Evolutionary conservation across 495 filamentous ascomycete genomes (phyloP).

Genomic region (Podospora pseudopauciseta): DNA sequence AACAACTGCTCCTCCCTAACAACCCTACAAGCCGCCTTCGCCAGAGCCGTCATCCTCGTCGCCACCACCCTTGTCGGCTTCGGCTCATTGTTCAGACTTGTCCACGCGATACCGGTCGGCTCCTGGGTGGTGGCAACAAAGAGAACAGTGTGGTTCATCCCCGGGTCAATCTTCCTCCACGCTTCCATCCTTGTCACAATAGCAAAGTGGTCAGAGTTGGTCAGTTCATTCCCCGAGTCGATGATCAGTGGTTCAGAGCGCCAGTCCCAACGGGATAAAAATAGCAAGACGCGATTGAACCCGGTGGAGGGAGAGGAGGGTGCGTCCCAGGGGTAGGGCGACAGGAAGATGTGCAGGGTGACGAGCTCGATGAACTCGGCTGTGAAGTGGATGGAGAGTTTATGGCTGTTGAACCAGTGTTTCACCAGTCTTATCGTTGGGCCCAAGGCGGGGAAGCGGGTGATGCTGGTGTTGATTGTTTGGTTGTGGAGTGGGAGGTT

Average conservation of each 20-base stretch:
- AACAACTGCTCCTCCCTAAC: conserved; percentile 54
- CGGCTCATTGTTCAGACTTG: conserved; percentile 48
- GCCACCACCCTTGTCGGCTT: conserved; percentile 77
- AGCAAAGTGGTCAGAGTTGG: conserved; percentile 50
- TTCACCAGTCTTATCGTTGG: conserved; percentile 85
- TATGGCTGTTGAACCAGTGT: conserved; percentile 81
- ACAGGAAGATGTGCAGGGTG: conserved; percentile 69
- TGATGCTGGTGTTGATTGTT: conserved; percentile 71
- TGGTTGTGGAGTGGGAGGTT: conserved; percentile 76
- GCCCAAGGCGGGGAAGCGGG: conserved; percentile 75
- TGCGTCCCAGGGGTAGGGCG: conserved; percentile 73
- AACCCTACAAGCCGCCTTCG: conserved; percentile 62
- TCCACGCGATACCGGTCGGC: conserved; percentile 73
- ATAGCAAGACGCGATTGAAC: conserved; percentile 73
- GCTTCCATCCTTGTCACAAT: conserved; percentile 72
- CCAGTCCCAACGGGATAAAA: conserved; percentile 90
- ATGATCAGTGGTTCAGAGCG: conserved; percentile 73
- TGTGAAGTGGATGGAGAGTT: conserved; percentile 68
- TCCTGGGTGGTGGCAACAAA: conserved; percentile 81
- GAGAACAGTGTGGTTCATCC: conserved; percentile 76
- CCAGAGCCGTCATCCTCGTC: conserved; percentile 73
- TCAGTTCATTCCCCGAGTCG: conserved; percentile 59
- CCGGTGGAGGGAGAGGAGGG: conserved; percentile 78
- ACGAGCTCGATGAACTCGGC: conserved; percentile 83
- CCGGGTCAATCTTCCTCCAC: conserved; percentile 81